Base-by-base conservation (phyloP, 352 stramenopile species). In the Phytophthora boehmeriae region DNA sequence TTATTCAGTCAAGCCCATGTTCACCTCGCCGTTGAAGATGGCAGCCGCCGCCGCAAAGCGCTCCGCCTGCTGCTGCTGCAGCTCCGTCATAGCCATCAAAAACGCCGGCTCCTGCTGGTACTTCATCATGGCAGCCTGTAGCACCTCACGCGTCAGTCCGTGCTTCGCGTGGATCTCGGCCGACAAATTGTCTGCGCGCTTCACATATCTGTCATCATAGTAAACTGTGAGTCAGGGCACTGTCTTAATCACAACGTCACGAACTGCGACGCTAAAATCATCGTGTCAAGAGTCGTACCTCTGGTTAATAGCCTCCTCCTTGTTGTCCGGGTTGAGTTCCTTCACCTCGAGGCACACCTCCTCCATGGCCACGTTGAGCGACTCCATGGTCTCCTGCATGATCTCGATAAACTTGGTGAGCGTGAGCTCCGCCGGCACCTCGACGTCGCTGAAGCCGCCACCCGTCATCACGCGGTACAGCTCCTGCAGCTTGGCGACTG, bases 381-480 rank as follows among this genome's bases (percentile, higher is more conserved):
- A 92, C 72, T 95, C 86, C 86, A 95, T 95, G 20, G 86, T 93
- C 73, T 95, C 86, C 56, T 95, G 83, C 86, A 95, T 95, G 75
- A 95, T 95, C 68, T 80, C 68, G 48, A 95, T 88, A 58, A 95
- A 95, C 83, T 95, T 95, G 39, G 79, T 75, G 28, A 95, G 76
- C 62, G 86, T 93, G 22, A 95, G 73, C 66, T 95, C 84, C 8
- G 75, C 75, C 1, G 86, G 86, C 14, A 95, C 84, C 42, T 95
- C 86, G 6, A 93, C 86, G 57, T 93, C 84, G 57, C 78, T 88
- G 60, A 88, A 86, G 66, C 83, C 80, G 54, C 81, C 83, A 48
- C 86, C 86, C 19, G 84, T 95, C 84, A 95, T 95, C 50, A 95
- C 84, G 34, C 85, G 85, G 77, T 93, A 93, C 44, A 95, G 70